Evolutionary conservation across 192 early-diverging fungal genomes (phyloP).

Genomic region (Coemansia sp.): DNA sequence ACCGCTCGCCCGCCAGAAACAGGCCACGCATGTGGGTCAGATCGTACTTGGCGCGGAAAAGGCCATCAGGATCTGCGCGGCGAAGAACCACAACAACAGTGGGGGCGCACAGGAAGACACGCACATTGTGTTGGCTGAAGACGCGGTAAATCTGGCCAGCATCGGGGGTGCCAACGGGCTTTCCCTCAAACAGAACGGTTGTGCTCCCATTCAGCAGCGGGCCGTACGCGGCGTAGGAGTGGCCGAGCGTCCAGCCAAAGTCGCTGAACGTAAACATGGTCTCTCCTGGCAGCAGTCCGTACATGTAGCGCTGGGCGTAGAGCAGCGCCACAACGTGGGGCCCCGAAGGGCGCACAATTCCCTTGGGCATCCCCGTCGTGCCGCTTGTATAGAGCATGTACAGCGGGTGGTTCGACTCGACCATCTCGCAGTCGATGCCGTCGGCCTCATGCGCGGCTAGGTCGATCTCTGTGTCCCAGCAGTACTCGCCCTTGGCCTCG

Average conservation of each 20-base stretch:
- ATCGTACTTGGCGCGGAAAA: constrained; percentile 59
- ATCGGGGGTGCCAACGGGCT: constrained; percentile 78
- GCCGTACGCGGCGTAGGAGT: constrained; percentile 79
- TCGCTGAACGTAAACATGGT: constrained; percentile 80
- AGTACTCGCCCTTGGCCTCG: constrained; percentile 27
- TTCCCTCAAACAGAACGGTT: constrained; percentile 83
- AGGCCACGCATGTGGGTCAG: constrained; percentile 63
- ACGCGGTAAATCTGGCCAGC: constrained; percentile 80
- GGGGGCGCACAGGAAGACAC: constrained; percentile 77
- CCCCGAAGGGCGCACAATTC: constrained; percentile 53
- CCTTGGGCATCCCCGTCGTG: constrained; percentile 80
- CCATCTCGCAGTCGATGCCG: constrained; percentile 56
- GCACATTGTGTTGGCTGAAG: constrained; percentile 73
- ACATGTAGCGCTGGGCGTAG: constrained; percentile 71
- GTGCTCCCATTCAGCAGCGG: constrained; percentile 76
- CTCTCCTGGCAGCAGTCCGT: constrained; percentile 71
- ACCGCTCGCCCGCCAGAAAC: constrained; percentile 81
- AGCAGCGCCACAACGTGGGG: constrained; percentile 72
- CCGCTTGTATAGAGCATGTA: constrained; percentile 82
- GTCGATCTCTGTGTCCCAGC: constrained; percentile 60
- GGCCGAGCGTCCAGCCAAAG: constrained; percentile 87
- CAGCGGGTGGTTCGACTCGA: constrained; percentile 69
- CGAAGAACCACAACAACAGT: constrained; percentile 82
- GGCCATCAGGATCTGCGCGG: constrained; percentile 71
- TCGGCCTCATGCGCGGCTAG: constrained; percentile 40